A percentile compares a stretch with the other conserved stretches of the same genome.
Evolutionary conservation across 2,329 filamentous ascomycete genomes (phyloP).

Genomic region (Cadophora luteo-olivacea): DNA sequence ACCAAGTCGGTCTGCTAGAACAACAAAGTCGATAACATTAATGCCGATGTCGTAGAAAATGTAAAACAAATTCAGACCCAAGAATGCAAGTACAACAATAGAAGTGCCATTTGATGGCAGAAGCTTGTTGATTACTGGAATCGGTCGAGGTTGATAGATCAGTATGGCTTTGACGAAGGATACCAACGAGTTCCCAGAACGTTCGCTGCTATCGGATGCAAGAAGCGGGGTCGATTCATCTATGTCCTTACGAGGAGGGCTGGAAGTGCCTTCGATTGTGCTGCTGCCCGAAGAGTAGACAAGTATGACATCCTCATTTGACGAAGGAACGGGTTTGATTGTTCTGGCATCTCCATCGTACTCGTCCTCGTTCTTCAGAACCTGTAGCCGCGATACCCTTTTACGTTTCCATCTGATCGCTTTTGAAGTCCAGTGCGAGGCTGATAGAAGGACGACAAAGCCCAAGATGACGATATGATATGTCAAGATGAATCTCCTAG

Average conservation of each 20-base stretch:
- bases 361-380: slow-evolving; percentile 18
- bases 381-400: slow-evolving; percentile 22
- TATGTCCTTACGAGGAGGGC: slow-evolving; percentile 26
- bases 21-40: slow-evolving; percentile 57
- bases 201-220: background rate
- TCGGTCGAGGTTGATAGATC: slow-evolving; percentile 62
- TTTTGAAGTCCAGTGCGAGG: slow-evolving; percentile 35
- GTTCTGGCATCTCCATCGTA: slow-evolving; percentile 29
- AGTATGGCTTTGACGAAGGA: slow-evolving; percentile 43
- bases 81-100: slow-evolving; percentile 56
- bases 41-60: slow-evolving; percentile 59
- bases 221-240: slow-evolving; percentile 40
- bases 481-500: slow-evolving; percentile 37
- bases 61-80: slow-evolving; percentile 64
- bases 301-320: slow-evolving; percentile 18
- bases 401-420: slow-evolving; percentile 34
- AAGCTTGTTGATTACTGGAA: slow-evolving; percentile 62
- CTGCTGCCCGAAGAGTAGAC: slow-evolving; percentile 38
- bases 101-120: slow-evolving; percentile 64
- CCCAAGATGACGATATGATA: slow-evolving; percentile 39
- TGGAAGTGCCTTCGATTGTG: slow-evolving; percentile 32
- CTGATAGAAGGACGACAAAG: slow-evolving; percentile 33
- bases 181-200: slow-evolving; percentile 18
- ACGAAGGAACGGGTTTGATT: slow-evolving; percentile 19
- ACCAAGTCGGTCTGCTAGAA: slow-evolving; percentile 50